phyloP scores from a whole-genome alignment of 441 rosid species.

The Geranium incanum region DNA sequence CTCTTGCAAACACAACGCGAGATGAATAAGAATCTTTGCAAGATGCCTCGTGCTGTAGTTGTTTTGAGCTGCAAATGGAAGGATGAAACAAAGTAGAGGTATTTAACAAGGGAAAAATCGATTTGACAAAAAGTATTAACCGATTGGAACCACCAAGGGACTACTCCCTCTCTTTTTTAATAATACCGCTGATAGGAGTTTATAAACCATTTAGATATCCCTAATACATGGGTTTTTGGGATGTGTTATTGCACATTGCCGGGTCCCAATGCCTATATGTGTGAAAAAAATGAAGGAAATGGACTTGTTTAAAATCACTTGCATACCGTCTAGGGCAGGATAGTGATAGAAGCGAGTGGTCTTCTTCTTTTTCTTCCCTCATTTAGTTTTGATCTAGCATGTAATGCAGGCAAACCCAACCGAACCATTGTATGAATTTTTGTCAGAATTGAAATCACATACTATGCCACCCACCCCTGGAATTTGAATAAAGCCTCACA shows the following conservation, averaged over 20 bases:
- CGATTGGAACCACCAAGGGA: neutral
- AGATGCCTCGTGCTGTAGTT: conserved; percentile 78
- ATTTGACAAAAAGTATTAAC: neutral
- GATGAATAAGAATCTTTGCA: conserved; percentile 74
- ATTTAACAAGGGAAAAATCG: neutral
- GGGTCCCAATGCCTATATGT: neutral
- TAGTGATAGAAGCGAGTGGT: neutral
- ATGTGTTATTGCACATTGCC: neutral
- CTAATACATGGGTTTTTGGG: neutral
- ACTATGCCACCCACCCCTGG: neutral
- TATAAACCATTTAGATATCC: neutral
- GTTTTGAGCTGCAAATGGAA: conserved; percentile 49
- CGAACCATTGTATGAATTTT: neutral
- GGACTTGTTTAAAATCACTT: neutral
- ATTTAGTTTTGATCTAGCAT: neutral
- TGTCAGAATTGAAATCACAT: neutral
- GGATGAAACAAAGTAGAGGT: neutral
- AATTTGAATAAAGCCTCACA: neutral
- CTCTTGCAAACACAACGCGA: conserved; percentile 76
- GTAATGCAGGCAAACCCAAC: neutral
- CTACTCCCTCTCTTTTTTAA: neutral
- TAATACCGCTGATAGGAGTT: neutral
- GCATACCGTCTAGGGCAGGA: neutral
- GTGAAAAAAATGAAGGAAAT: neutral
- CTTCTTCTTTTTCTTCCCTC: neutral